Evolutionary conservation across 768 basidiomycete genomes (phyloP).

Genomic region (Nevesoporus exiguus): DNA sequence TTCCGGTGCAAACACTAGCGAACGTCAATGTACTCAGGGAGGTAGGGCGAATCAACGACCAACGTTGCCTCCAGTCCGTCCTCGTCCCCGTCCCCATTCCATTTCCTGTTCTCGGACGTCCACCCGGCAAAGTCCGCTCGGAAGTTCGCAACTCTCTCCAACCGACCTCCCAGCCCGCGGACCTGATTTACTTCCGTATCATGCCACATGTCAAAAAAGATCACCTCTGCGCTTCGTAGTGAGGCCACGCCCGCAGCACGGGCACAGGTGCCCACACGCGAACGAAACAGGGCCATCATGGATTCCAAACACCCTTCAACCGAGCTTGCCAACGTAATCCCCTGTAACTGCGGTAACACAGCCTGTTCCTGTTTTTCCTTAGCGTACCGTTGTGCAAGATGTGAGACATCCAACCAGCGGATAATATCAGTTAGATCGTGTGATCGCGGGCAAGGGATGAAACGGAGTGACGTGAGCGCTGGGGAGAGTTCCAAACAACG

Average conservation of each 20-base stretch:
- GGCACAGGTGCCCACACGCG: conserved; percentile 6
- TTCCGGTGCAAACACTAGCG: background rate
- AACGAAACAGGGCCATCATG: conserved; percentile 4
- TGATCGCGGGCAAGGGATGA: conserved; percentile 19
- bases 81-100: background rate
- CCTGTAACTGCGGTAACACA: conserved; percentile 8
- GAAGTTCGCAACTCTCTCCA: background rate
- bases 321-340: conserved; percentile 18
- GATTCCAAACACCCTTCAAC: conserved; percentile 4
- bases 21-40: conserved; percentile 9
- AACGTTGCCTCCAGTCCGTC: conserved; percentile 6
- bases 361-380: background rate
- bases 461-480: conserved; percentile 12
- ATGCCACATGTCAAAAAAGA: conserved; percentile 18
- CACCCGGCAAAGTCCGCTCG: background rate
- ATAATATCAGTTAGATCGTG: conserved; percentile 16
- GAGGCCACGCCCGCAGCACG: conserved; percentile 1
- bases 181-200: background rate
- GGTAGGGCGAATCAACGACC: conserved; percentile 7
- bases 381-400: background rate
- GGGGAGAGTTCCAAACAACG: conserved; percentile 18
- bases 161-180: background rate
- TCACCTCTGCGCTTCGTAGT: conserved; percentile 7
- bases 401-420: conserved; percentile 3
- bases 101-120: background rate